Percentiles rank a stretch among this genome's conserved stretches.
Evolutionary conservation across 805 yeast species (phyloP).

Genomic region (Starmerella apis): DNA sequence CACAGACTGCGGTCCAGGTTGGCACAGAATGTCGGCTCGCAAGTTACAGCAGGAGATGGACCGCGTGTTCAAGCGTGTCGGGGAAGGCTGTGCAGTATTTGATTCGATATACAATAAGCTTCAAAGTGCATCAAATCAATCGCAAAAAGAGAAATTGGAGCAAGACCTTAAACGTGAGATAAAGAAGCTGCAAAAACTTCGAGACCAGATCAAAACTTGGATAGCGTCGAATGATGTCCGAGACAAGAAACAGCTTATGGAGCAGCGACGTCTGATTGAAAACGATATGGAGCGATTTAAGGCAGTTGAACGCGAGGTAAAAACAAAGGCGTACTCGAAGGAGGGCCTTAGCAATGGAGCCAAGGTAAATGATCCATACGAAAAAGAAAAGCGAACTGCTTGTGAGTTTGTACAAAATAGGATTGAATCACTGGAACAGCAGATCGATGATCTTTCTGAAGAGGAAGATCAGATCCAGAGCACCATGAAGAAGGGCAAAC

Average conservation of each 20-base stretch:
- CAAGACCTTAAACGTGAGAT: constrained; percentile 83
- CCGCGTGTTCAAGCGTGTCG: constrained; percentile 80
- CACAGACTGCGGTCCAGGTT: not conserved
- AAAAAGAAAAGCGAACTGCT: constrained; percentile 66
- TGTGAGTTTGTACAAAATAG: constrained; percentile 56
- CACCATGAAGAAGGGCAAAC: constrained; percentile 49
- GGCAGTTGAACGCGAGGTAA: constrained; percentile 83
- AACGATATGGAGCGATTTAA: constrained; percentile 87
- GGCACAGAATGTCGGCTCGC: constrained; percentile 28
- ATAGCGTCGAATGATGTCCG: constrained; percentile 81
- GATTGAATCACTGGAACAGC: constrained; percentile 72
- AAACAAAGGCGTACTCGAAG: constrained; percentile 85
- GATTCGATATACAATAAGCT: constrained; percentile 81
- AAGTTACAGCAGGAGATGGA: constrained; percentile 58
- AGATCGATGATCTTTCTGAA: constrained; percentile 67
- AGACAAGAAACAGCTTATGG: constrained; percentile 71
- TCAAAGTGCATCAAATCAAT: constrained; percentile 64
- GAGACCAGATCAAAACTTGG: constrained; percentile 96
- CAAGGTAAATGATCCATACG: constrained; percentile 66
- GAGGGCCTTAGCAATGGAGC: constrained; percentile 59
- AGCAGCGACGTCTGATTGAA: constrained; percentile 57
- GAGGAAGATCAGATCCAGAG: constrained; percentile 48
- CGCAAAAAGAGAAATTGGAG: constrained; percentile 90
- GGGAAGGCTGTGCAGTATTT: constrained; percentile 79
- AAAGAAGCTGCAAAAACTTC: constrained; percentile 80